phyloP scores from a whole-genome alignment of 1,139 yeast genomes.

The Saccharomyces hybrid region DNA sequence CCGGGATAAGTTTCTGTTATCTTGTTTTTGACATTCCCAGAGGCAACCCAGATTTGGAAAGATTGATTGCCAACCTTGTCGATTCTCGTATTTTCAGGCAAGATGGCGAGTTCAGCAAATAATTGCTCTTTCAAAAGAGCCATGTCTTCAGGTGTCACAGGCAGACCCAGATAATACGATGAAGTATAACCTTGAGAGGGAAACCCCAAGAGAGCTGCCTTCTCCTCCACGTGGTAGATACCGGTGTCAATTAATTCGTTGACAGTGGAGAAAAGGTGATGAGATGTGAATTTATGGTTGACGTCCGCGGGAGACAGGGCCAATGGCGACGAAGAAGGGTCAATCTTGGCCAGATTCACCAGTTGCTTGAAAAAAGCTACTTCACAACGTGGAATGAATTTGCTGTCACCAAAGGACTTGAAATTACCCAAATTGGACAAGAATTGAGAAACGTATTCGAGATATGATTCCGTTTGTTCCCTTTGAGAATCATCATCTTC shows the following conservation, averaged over 20 bases:
- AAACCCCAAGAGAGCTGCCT: constrained; percentile 59
- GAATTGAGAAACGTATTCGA: constrained; percentile 78
- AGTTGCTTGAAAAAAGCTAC: constrained; percentile 42
- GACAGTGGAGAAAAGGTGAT: constrained; percentile 36
- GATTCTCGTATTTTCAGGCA: constrained; percentile 81
- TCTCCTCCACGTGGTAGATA: constrained; percentile 45
- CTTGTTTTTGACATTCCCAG: constrained; percentile 42
- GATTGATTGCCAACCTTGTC: constrained; percentile 41
- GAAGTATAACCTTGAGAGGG: constrained; percentile 71
- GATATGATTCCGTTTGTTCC: constrained; percentile 35
- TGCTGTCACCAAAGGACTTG: constrained; percentile 84
- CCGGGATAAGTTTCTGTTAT: constrained; percentile 39
- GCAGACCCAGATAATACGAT: constrained; percentile 52
- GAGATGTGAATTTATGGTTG: constrained; percentile 2
- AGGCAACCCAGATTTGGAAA: constrained; percentile 56
- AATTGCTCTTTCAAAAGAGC: constrained; percentile 55
- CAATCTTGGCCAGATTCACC: constrained; percentile 33
- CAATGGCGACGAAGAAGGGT: constrained; percentile 28
- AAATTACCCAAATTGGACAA: constrained; percentile 77
- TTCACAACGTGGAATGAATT: constrained; percentile 63
- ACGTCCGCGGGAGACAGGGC: constrained; percentile 9
- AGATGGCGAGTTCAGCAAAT: constrained; percentile 52
- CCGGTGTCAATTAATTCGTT: constrained; percentile 33
- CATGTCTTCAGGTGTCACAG: constrained; percentile 50
- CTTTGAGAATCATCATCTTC: constrained; percentile 29